These are phyloP conservation scores for Candida tallmaniae DNA, from an alignment of 805 yeast genomes.

Conservation along the genomic window DNA sequence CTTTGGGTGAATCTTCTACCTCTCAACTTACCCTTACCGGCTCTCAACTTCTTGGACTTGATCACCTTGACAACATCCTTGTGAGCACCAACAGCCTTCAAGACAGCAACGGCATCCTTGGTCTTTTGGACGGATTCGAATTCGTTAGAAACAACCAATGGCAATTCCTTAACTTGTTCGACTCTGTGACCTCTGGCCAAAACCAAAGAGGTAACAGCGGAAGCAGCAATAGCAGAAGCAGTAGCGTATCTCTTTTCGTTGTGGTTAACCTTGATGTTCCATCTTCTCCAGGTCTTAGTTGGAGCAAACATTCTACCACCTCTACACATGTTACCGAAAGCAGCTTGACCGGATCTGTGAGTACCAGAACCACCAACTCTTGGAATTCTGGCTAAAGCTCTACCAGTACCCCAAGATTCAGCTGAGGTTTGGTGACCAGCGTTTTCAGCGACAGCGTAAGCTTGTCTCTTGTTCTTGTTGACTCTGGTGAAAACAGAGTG, in stretches of 20 bases:
- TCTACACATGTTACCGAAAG: conserved; percentile 99
- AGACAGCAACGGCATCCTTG: conserved; percentile 97
- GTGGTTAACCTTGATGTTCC: conserved; percentile 99
- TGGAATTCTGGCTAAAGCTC: conserved; percentile 99
- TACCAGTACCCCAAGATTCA: conserved; percentile 99
- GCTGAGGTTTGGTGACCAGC: conserved; percentile 99
- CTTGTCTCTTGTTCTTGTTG: conserved; percentile 99
- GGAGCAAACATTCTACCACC: conserved; percentile 99
- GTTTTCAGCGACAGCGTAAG: conserved; percentile 98
- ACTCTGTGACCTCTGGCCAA: conserved; percentile 99
- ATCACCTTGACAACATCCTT: conserved; percentile 96
- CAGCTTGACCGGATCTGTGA: conserved; percentile 99
- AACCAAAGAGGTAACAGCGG: conserved; percentile 96
- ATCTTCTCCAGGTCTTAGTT: conserved; percentile 99
- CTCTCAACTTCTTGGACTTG: conserved; percentile 98
- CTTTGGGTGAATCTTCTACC: conserved; percentile 99
- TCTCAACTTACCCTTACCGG: conserved; percentile 99
- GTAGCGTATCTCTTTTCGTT: conserved; percentile 99
- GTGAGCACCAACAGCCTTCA: conserved; percentile 99
- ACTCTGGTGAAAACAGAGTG: conserved; percentile 98
- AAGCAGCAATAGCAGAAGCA: conserved; percentile 99
- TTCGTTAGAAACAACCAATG: conserved; percentile 92
- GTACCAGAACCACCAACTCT: conserved; percentile 99
- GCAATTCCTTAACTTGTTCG: conserved; percentile 97
- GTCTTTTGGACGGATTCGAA: conserved; percentile 92